Percentiles rank a stretch among this genome's conserved stretches.
phyloP scores from a whole-genome alignment of 2,329 filamentous ascomycete species.

The Colletotrichum zoysiae region DNA sequence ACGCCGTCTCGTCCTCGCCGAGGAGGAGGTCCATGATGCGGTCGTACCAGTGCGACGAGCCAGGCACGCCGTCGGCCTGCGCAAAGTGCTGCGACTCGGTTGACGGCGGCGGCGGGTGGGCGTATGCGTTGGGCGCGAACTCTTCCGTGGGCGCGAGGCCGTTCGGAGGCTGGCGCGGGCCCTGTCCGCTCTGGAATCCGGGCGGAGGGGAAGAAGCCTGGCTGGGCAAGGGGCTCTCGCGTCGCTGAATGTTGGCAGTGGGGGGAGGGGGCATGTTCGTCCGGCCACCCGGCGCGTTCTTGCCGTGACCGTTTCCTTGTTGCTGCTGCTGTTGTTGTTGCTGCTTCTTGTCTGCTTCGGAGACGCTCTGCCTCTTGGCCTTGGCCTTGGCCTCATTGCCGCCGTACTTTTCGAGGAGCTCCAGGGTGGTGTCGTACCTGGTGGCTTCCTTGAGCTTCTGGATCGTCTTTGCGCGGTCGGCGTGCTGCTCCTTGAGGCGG shows the following conservation, averaged over 20 bases:
- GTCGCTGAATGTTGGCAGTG: conserved; percentile 71
- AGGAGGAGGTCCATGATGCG: conserved; percentile 91
- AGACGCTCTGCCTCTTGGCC: conserved; percentile 46
- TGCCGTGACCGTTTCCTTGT: conserved; percentile 42
- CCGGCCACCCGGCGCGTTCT: conserved; percentile 49
- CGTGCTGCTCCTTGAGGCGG: conserved; percentile 79
- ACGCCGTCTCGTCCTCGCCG: conserved; percentile 92
- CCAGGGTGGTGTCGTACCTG: conserved; percentile 93
- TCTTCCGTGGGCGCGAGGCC: conserved; percentile 65
- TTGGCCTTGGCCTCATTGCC: conserved; percentile 67
- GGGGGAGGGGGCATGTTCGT: conserved; percentile 69
- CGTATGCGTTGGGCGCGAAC: conserved; percentile 81
- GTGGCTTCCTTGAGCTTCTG: conserved; percentile 95
- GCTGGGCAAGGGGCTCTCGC: conserved; percentile 45
- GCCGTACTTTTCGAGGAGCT: conserved; percentile 95
- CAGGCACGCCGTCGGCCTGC: conserved; percentile 24
- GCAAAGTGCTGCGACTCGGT: conserved; percentile 41
- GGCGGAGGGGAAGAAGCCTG: conserved; percentile 50
- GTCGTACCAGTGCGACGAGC: conserved; percentile 85
- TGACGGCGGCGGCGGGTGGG: conserved; percentile 46
- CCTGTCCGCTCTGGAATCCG: conserved; percentile 32
- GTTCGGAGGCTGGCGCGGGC: conserved; percentile 45
- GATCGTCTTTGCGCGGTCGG: conserved; percentile 87
- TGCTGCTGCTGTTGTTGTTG: conserved; percentile 41
- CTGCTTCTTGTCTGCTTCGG: conserved; percentile 48